phyloP scores from a whole-genome alignment of 768 basidiomycete species.

The Krasilnikovozyma curviuscula region DNA sequence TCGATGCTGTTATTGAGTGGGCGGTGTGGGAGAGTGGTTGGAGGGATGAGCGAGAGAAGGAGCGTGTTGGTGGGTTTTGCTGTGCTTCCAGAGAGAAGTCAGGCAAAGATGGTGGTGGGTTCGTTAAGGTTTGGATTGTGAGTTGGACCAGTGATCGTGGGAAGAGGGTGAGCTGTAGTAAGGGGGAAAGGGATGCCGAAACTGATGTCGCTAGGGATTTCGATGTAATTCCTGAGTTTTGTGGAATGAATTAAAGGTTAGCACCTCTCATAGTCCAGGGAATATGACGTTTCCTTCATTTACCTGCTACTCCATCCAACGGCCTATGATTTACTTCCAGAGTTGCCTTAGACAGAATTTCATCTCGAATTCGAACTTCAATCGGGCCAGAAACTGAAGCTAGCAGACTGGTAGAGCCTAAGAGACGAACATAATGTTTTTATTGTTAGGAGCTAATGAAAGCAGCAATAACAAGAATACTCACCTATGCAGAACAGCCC shows the following conservation, averaged over 20 bases:
- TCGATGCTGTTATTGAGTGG: conserved; percentile 37
- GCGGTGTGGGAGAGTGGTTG: conserved; percentile 18
- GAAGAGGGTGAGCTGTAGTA: conserved; percentile 44
- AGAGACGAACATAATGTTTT: not conserved
- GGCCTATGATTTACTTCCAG: conserved; percentile 59
- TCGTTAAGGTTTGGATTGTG: conserved; percentile 55
- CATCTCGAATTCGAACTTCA: conserved; percentile 47
- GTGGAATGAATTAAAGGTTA: not conserved
- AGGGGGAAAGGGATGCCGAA: conserved; percentile 40
- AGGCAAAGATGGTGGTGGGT: conserved; percentile 17
- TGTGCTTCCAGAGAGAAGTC: no score
- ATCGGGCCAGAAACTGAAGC: conserved; percentile 66
- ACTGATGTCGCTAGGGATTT: conserved; percentile 41
- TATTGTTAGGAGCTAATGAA: not conserved
- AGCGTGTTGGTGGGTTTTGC: not conserved
- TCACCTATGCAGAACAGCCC: conserved; percentile 7
- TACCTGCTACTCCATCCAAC: conserved; percentile 42
- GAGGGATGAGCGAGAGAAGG: not conserved
- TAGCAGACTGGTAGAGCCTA: conserved; percentile 34
- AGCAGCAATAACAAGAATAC: not conserved
- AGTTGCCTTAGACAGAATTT: conserved; percentile 51
- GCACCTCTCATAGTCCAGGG: not conserved
- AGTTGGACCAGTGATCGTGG: conserved; percentile 60
- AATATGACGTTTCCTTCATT: not conserved
- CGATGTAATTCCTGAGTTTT: conserved; percentile 37